Evolutionary conservation across 768 basidiomycete species (phyloP).

Genomic region (Sarcodon sp.): DNA sequence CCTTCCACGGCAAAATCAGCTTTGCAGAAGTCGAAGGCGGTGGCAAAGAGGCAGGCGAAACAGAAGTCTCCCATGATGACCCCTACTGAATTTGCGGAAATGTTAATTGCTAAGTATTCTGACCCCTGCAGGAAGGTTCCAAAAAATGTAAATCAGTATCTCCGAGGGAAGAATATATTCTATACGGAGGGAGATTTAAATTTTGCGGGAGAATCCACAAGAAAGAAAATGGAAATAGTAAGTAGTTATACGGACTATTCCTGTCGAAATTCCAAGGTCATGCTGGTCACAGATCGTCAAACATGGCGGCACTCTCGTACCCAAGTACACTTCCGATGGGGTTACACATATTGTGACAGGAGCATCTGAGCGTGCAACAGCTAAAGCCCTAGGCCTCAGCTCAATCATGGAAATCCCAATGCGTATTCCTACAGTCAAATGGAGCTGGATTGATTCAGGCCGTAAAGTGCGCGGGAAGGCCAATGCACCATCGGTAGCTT

Average conservation of each 20-base stretch:
- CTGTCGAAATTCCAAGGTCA: neutral
- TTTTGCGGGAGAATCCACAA: slow-evolving; percentile 36
- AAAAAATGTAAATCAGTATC: slow-evolving; percentile 9
- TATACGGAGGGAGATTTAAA: slow-evolving; percentile 47
- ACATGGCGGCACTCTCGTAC: slow-evolving; percentile 48
- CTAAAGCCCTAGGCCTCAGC: slow-evolving; percentile 32
- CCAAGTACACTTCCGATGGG: slow-evolving; percentile 37
- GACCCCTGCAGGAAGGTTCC: slow-evolving; percentile 9
- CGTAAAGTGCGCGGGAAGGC: slow-evolving; percentile 14
- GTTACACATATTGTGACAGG: slow-evolving; percentile 65
- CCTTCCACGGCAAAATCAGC: neutral
- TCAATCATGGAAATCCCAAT: slow-evolving; percentile 43
- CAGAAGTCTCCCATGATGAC: slow-evolving; percentile 28
- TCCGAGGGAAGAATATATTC: slow-evolving; percentile 41
- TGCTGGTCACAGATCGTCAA: slow-evolving; percentile 37
- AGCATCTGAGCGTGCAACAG: slow-evolving; percentile 11
- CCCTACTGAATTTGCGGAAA: slow-evolving; percentile 41
- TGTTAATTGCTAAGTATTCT: slow-evolving; percentile 22
- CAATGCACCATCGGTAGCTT: slow-evolving; percentile 4
- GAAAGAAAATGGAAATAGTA: slow-evolving; percentile 49
- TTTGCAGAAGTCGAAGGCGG: neutral
- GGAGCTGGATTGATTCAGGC: slow-evolving; percentile 46
- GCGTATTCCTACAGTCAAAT: slow-evolving; percentile 51
- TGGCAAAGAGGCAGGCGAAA: slow-evolving; percentile 19
- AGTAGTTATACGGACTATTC: slow-evolving; percentile 14